Evolutionary conservation across 2,329 filamentous ascomycete genomes (phyloP), one percentile per base, ranked within the genome.

Genomic region (Fusarium staphyleae): DNA sequence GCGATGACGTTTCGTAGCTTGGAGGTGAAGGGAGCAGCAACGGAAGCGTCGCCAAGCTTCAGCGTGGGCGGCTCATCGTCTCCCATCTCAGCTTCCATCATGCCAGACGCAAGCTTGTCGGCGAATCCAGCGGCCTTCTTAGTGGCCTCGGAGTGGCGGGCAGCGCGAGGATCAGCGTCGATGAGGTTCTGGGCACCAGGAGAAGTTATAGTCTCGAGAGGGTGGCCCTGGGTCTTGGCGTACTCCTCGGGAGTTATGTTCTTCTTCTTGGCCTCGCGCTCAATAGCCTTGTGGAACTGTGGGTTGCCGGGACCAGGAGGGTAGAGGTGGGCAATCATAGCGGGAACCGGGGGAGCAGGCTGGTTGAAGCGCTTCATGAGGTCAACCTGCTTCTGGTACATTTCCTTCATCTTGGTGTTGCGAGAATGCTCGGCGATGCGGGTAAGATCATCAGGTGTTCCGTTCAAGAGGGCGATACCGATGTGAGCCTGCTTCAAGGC

Each of bases 401-500:
- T 85, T 62, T 97, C 93, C 82, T 97, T 98, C 90, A 99, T 96
- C 81, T 92, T 96, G 33, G 89, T 96, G 74, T 92, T 96, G 66
- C 95, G 89, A 69, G 89, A 88, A 75, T 99, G 93, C 70, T 98
- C 95, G 19, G 90, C 88, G 66, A 99, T 99, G 72, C 88, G 92
- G 50, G 87, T 88, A 47, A 99, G 83, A 71, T 98, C 95, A 16
- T 98, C 90, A 63, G 87, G 88, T 2, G 93, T 96, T 59, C 95
- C 95, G 74, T 99, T 99, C 65, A 99, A 85, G 42, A 99, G 86
- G 16, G 95, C 95, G 59, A 99, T 90, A 75, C 95, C 95, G 60
- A 99, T 92, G 71, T 99, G 95, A 33, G 95, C 95, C 77, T 99
- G 95, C 81, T 99, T 99, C 69, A 99, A 80, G 36, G 95, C 95